Evolutionary conservation across 2,329 filamentous ascomycete genomes (phyloP), one percentile per base, ranked within the genome.

Genomic region (Botryotinia narcissicola): DNA sequence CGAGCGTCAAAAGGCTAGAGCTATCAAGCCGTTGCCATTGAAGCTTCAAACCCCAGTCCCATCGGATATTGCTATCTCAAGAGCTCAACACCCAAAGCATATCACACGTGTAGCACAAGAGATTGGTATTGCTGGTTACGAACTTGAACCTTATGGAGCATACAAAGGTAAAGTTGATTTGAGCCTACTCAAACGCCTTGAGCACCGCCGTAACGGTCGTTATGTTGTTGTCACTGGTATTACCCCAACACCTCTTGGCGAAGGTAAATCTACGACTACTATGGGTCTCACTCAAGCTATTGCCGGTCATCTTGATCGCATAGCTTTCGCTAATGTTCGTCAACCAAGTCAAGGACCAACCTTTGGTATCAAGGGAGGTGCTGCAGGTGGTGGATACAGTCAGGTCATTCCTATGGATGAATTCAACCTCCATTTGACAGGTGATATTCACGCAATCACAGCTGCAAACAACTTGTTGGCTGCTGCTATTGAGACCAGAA

Each of bases 351-450:
- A 98, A 85, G 96, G 96, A 7, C 96, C 96, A 73, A 99, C 96
- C 0, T 99, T 99, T 82, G 96, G 96, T 80, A 98, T 99, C 87
- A 99, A 99, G 87, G 96, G 96, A 76, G 96, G 96, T 80, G 96
- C 96, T 74, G 96, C 96, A 73, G 96, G 96, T 80, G 96, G 96
- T 82, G 96, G 96, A 57, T 99, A 98, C 89, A 97, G 94, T 83
- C 96, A 99, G 83, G 96, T 99, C 81, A 98, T 99, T 79, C 96
- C 96, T 74, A 99, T 99, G 96, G 96, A 99, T 80, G 96, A 99
- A 83, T 99, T 99, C 87, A 99, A 99, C 84, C 86, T 99, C 81
- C 96, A 99, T 83, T 85, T 99, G 80, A 99, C 96, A 72, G 96
- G 96, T 80, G 96, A 99, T 82, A 98, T 99, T 73, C 96, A 99